phyloP scores from a whole-genome alignment of 2,329 filamentous ascomycete species.

The Basipetospora chlamydospora region DNA sequence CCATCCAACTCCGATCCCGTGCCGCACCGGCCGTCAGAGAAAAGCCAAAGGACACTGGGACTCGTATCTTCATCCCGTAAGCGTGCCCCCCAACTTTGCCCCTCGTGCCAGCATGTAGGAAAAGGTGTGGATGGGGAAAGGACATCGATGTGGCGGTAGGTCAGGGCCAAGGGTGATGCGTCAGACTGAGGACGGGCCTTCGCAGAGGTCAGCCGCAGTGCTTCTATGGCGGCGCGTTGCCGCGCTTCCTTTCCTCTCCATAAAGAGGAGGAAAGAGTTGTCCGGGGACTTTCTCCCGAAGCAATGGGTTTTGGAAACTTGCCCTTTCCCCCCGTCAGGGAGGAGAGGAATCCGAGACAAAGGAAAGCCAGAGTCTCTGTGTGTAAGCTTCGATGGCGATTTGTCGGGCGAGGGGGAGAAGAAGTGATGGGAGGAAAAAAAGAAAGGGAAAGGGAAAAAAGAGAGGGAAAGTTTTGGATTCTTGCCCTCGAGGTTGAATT shows the following conservation, averaged over 20 bases:
- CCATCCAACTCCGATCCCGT: neutral
- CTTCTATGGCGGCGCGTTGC: slow-evolving; percentile 99
- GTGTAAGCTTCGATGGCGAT: slow-evolving; percentile 99
- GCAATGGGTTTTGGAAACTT: slow-evolving; percentile 31
- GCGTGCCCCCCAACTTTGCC: neutral
- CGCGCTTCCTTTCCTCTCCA: slow-evolving; percentile 42
- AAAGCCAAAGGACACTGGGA: slow-evolving; percentile 28
- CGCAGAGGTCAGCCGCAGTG: slow-evolving; percentile 76
- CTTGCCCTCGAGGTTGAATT: neutral
- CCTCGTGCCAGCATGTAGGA: slow-evolving; percentile 11
- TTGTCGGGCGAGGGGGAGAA: slow-evolving; percentile 88
- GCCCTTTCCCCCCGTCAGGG: too few species aligned
- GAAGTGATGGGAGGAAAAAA: slow-evolving; percentile 22
- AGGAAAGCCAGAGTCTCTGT: slow-evolving; percentile 45
- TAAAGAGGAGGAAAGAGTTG: slow-evolving; percentile 36
- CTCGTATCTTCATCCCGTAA: slow-evolving; percentile 73
- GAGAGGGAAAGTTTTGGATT: neutral
- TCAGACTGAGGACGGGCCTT: slow-evolving; percentile 32
- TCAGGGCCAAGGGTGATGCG: slow-evolving; percentile 19
- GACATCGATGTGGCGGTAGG: slow-evolving; percentile 32
- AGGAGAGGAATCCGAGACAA: slow-evolving; percentile 16
- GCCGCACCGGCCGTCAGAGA: slow-evolving; percentile 1
- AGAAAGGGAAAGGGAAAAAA: slow-evolving; percentile 10
- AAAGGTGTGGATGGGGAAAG: slow-evolving; percentile 17
- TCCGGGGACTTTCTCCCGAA: slow-evolving; percentile 99